Conservation (phyloP, 768 basidiomycete species). For the Phanerochaete carnosa region DNA sequence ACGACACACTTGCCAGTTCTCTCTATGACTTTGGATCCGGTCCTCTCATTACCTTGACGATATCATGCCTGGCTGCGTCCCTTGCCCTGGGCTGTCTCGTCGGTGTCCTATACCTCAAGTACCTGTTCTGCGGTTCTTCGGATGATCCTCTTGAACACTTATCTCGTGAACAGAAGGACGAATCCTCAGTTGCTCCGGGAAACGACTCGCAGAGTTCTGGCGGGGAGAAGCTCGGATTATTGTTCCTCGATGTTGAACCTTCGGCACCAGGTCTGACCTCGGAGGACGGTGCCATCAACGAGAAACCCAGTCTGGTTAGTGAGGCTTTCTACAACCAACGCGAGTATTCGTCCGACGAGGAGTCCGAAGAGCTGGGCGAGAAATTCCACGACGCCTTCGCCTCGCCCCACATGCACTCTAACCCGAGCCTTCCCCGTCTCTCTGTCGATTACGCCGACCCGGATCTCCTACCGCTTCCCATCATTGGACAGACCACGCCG, state of each 20-base stretch:
- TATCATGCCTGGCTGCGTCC: constrained; percentile 18
- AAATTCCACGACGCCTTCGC: constrained; percentile 21
- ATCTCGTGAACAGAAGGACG: constrained; percentile 18
- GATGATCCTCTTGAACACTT: constrained; percentile 18
- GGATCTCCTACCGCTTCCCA: constrained; percentile 37
- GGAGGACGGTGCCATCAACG: neutral
- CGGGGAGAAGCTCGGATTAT: constrained; percentile 17
- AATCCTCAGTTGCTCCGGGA: constrained; percentile 2
- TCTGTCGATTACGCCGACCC: constrained; percentile 35
- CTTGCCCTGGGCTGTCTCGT: constrained; percentile 21
- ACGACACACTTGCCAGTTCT: neutral
- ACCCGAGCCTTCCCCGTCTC: constrained; percentile 10
- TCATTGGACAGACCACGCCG: constrained; percentile 1
- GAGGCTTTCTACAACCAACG: neutral
- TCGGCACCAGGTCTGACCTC: neutral
- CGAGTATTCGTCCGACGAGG: neutral
- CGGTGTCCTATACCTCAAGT: constrained; percentile 19
- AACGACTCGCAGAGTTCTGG: constrained; percentile 4
- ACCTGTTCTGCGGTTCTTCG: constrained; percentile 7
- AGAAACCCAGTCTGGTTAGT: neutral
- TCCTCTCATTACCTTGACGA: constrained; percentile 13
- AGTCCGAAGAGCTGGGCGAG: constrained; percentile 9
- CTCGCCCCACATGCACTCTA: constrained; percentile 14
- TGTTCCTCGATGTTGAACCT: constrained; percentile 5
- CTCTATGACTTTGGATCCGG: neutral